Evolutionary conservation across 192 early-diverging fungal species (phyloP).

Genomic region (Lunasporangiospora selenospora): DNA sequence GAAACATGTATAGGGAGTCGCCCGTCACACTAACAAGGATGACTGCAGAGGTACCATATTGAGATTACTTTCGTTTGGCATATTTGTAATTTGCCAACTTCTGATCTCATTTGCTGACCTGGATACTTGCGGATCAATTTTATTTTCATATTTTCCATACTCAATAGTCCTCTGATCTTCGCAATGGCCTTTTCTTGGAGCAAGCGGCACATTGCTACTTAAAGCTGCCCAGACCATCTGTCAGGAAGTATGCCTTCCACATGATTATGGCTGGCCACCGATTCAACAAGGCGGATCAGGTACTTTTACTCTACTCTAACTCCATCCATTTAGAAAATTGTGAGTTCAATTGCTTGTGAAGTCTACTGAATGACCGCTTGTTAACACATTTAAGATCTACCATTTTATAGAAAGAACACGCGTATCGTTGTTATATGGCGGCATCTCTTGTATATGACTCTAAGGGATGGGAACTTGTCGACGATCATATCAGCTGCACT

Average conservation of each 20-base stretch:
- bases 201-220: slow-evolving; percentile 89
- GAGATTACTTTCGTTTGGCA: not conserved
- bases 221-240: slow-evolving; percentile 65
- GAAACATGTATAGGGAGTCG: slow-evolving; percentile 72
- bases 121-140: slow-evolving; percentile 1
- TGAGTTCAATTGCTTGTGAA: not conserved
- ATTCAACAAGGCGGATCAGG: slow-evolving; percentile 80
- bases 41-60: slow-evolving; percentile 69
- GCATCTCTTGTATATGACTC: slow-evolving; percentile 67
- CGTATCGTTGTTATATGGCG: slow-evolving; percentile 76
- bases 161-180: slow-evolving; percentile 75
- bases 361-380: not conserved
- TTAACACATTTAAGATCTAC: not conserved
- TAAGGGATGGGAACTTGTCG: slow-evolving; percentile 75
- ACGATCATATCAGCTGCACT: slow-evolving; percentile 90
- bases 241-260: slow-evolving; percentile 91
- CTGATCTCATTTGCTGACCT: not conserved
- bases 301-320: slow-evolving; percentile 26
- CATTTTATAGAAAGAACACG: slow-evolving; percentile 69
- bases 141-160: too few species aligned
- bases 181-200: slow-evolving; percentile 84
- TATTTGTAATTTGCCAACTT: not conserved
- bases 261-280: slow-evolving; percentile 86
- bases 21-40: slow-evolving; percentile 72
- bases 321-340: not conserved